These are phyloP conservation scores for Fusarium udum DNA, from an alignment of 2,329 filamentous ascomycete genomes.

Conservation along the genomic window DNA sequence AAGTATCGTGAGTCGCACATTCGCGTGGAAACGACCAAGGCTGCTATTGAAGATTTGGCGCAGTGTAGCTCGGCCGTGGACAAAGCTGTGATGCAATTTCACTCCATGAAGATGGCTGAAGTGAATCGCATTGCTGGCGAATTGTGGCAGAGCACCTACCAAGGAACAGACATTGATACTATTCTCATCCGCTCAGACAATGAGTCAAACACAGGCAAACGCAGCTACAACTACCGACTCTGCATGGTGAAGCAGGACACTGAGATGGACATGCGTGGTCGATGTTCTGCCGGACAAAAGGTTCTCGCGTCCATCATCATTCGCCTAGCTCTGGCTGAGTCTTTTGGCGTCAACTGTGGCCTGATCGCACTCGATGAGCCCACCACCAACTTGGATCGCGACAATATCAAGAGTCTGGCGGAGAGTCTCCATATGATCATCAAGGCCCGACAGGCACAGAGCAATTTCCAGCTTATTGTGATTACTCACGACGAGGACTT, in stretches of 20 bases:
- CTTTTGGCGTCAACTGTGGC: constrained; percentile 94
- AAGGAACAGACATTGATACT: constrained; percentile 95
- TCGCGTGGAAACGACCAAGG: constrained; percentile 89
- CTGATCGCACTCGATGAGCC: constrained; percentile 97
- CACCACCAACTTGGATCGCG: constrained; percentile 93
- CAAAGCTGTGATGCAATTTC: constrained; percentile 97
- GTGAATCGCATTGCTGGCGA: constrained; percentile 95
- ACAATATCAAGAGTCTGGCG: constrained; percentile 93
- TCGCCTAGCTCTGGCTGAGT: constrained; percentile 92
- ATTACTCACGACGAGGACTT: constrained; percentile 99
- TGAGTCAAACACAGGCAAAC: constrained; percentile 76
- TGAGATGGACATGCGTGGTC: constrained; percentile 99
- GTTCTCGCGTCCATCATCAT: constrained; percentile 98
- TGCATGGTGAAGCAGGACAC: constrained; percentile 98
- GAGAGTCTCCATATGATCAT: constrained; percentile 89
- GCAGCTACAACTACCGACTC: constrained; percentile 95
- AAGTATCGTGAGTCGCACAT: constrained; percentile 90
- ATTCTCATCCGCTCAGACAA: constrained; percentile 94
- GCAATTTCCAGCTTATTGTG: constrained; percentile 97
- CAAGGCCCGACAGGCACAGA: constrained; percentile 80
- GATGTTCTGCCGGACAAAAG: constrained; percentile 96
- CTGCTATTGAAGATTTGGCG: constrained; percentile 88
- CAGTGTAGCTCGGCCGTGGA: constrained; percentile 87
- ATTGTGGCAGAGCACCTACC: constrained; percentile 96
- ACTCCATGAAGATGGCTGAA: constrained; percentile 96